These are phyloP conservation scores for Backusella australiensis DNA, from an alignment of 192 early-diverging fungal species.

Conservation along the genomic window DNA sequence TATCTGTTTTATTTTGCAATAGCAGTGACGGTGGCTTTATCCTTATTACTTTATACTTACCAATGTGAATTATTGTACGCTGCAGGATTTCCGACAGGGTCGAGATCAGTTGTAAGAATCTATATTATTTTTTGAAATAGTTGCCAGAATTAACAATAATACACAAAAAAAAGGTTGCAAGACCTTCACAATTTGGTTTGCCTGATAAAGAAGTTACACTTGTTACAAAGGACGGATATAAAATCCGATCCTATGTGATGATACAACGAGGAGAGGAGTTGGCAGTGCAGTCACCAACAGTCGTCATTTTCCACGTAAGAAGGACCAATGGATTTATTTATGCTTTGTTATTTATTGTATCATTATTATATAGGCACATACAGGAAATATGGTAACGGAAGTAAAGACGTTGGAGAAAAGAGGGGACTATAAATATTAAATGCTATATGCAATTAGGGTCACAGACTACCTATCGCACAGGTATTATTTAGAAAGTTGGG, in stretches of 20 bases:
- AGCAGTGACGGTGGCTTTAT: constrained; percentile 19
- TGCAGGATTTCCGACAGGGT: constrained; percentile 32
- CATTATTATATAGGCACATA: constrained; percentile 45
- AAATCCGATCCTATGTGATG: constrained; percentile 77
- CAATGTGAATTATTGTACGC: constrained; percentile 38
- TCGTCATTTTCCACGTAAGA: constrained; percentile 70
- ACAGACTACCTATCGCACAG: constrained; percentile 88
- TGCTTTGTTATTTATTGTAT: not conserved
- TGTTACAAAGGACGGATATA: constrained; percentile 76
- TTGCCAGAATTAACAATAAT: not conserved
- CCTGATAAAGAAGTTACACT: constrained; percentile 67
- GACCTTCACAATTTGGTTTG: constrained; percentile 66
- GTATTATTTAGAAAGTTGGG: constrained; percentile 63
- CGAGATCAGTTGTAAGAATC: constrained; percentile 28
- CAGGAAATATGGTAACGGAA: constrained; percentile 85
- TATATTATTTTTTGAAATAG: not conserved
- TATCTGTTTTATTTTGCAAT: constrained; percentile 31
- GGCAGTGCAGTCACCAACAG: constrained; percentile 60
- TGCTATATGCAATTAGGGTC: constrained; percentile 56
- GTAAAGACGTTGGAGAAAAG: not conserved
- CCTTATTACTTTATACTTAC: constrained; percentile 29
- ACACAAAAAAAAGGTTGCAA: constrained; percentile 47
- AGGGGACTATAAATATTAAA: not conserved
- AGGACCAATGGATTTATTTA: not conserved
- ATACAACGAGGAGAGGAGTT: constrained; percentile 55